Conservation (phyloP, 1,139 yeast genomes). For the Ogataea hybrid region DNA sequence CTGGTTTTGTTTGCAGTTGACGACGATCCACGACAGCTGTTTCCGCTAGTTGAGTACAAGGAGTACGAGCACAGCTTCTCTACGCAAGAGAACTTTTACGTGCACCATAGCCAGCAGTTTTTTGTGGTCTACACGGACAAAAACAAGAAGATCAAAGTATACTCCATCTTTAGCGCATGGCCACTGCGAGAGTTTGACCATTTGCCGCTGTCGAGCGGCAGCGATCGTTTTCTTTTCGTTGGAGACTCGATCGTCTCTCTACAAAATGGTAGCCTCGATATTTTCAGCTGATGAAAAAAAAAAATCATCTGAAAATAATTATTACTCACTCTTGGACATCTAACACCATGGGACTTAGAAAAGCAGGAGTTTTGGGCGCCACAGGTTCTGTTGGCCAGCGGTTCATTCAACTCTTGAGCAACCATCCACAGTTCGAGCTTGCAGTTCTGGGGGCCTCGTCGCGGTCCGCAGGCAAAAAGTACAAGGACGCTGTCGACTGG, state of each 20-base stretch:
- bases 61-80: conserved; percentile 8
- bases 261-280: conserved; percentile 7
- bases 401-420: conserved; percentile 76
- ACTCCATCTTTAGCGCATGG: conserved; percentile 8
- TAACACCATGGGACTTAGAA: conserved; percentile 34
- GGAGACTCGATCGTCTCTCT: conserved; percentile 7
- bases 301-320: background rate
- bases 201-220: conserved; percentile 2
- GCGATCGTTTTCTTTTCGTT: conserved; percentile 7
- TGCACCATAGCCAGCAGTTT: conserved; percentile 8
- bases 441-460: conserved; percentile 88
- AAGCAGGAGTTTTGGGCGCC: conserved; percentile 93
- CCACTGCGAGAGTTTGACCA: conserved; percentile 5
- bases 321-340: background rate
- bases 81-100: conserved; percentile 7
- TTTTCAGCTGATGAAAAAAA: conserved; percentile 3
- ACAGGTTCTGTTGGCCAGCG: conserved; percentile 98
- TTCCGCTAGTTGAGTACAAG: conserved; percentile 5
- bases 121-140: conserved; percentile 13
- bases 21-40: background rate
- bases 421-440: conserved; percentile 89
- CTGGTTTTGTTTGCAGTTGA: conserved; percentile 5
- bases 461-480: conserved; percentile 89
- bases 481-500: conserved; percentile 89
- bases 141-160: conserved; percentile 6